These are phyloP conservation scores for Abrus pulchellus DNA, from an alignment of 306 rosid genomes.

Conservation along the genomic window DNA sequence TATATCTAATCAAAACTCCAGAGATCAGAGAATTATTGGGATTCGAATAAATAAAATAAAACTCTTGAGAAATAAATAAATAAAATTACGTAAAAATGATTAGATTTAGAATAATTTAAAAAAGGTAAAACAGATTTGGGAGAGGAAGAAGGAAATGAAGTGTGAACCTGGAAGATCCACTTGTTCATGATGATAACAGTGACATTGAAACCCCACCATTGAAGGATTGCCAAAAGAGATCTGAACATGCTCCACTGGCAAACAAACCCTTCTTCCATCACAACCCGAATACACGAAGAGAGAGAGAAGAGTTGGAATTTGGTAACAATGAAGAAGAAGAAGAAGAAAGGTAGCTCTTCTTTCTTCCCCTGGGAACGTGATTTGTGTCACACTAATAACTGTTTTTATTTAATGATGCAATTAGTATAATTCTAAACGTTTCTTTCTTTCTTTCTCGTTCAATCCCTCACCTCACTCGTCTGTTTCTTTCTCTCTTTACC, in stretches of 20 bases:
- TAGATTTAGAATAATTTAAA: not conserved
- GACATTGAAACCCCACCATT: constrained; percentile 97
- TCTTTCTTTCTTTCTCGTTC: not conserved
- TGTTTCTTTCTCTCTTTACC: not conserved
- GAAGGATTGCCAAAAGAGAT: constrained; percentile 89
- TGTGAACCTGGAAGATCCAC: constrained; percentile 91
- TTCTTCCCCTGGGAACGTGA: constrained; percentile 21
- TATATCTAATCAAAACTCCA: not conserved
- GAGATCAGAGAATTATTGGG: constrained; percentile 11
- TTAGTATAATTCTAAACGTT: constrained; percentile 1
- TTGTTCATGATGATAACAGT: constrained; percentile 91
- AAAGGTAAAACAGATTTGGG: not conserved
- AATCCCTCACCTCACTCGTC: not conserved
- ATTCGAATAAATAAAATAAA: not conserved
- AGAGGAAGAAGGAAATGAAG: not conserved
- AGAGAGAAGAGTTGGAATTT: not conserved
- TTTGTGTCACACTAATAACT: constrained; percentile 2
- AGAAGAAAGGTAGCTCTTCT: not conserved
- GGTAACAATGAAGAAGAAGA: not conserved
- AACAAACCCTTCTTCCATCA: constrained; percentile 82
- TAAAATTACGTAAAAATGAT: not conserved
- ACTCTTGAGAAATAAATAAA: not conserved
- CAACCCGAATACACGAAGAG: not conserved
- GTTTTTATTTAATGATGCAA: not conserved
- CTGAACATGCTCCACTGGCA: constrained; percentile 83